Percentiles rank a stretch among this genome's conserved stretches.
phyloP scores from a whole-genome alignment of 352 stramenopile genomes.

The Stephanocyclus meneghinianus region DNA sequence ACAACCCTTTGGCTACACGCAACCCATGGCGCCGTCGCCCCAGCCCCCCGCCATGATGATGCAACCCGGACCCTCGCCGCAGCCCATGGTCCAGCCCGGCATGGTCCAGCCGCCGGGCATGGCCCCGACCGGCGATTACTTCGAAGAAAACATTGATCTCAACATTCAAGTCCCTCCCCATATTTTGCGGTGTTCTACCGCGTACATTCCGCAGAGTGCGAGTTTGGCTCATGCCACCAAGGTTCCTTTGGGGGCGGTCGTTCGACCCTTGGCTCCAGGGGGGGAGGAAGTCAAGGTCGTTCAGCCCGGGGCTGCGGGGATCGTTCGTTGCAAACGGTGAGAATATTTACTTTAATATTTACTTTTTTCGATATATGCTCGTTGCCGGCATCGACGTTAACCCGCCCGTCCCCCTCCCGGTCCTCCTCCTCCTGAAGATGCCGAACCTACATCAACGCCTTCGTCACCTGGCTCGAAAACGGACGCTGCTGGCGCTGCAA shows the following conservation, averaged over 20 bases:
- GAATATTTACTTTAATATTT: not conserved
- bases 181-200: slow-evolving; percentile 59
- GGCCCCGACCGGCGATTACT: slow-evolving; percentile 17
- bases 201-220: slow-evolving; percentile 60
- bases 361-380: not conserved
- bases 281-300: slow-evolving; percentile 77
- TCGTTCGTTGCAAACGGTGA: slow-evolving; percentile 86
- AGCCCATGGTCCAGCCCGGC: not conserved
- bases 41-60: not conserved
- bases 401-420: not conserved
- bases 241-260: slow-evolving; percentile 80
- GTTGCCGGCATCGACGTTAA: not conserved
- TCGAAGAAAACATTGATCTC: slow-evolving; percentile 75
- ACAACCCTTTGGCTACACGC: slow-evolving; percentile 2
- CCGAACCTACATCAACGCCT: slow-evolving; percentile 92
- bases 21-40: not conserved
- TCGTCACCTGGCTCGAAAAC: slow-evolving; percentile 87
- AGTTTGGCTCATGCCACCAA: slow-evolving; percentile 65
- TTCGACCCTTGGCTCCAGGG: slow-evolving; percentile 70
- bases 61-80: not conserved
- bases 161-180: slow-evolving; percentile 65
- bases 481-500: slow-evolving; percentile 88
- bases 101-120: slow-evolving; percentile 8
- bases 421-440: slow-evolving; percentile 56
- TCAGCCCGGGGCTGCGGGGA: slow-evolving; percentile 81